Conservation (phyloP, 73 alveolate genomes). For the Paramecium sexaurelia region DNA sequence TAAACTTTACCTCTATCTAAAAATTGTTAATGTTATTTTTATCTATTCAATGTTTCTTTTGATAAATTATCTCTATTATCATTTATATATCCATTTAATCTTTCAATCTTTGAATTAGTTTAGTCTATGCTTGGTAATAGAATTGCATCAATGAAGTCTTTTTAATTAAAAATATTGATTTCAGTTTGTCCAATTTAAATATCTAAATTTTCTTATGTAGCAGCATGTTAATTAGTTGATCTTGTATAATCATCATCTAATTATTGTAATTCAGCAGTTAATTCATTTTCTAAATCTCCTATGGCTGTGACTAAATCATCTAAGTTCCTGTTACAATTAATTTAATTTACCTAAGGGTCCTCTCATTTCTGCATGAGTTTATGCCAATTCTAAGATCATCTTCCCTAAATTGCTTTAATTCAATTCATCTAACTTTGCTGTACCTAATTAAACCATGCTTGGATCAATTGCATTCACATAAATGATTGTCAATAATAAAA, state of each 20-base stretch:
- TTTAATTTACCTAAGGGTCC: conserved; percentile 33
- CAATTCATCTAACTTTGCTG: not conserved
- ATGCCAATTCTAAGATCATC: conserved; percentile 30
- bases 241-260: conserved; percentile 51
- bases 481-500: not conserved
- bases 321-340: not conserved
- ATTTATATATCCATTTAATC: conserved; percentile 6
- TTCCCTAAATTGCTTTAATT: conserved; percentile 3
- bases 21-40: conserved; percentile 12
- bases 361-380: conserved; percentile 51
- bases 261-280: conserved; percentile 17
- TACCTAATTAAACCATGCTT: not conserved
- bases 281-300: conserved; percentile 27
- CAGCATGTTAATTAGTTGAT: conserved; percentile 37
- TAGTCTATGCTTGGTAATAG: conserved; percentile 41
- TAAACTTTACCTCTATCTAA: conserved; percentile 57
- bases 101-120: conserved; percentile 6
- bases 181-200: conserved; percentile 21
- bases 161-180: conserved; percentile 21
- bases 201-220: conserved; percentile 33
- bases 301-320: conserved; percentile 49
- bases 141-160: conserved; percentile 25
- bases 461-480: not conserved
- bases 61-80: conserved; percentile 43
- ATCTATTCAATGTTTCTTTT: conserved; percentile 33